Evolutionary conservation across 2,329 filamentous ascomycete genomes (phyloP).

Genomic region (Myriosclerotinia curreyana): DNA sequence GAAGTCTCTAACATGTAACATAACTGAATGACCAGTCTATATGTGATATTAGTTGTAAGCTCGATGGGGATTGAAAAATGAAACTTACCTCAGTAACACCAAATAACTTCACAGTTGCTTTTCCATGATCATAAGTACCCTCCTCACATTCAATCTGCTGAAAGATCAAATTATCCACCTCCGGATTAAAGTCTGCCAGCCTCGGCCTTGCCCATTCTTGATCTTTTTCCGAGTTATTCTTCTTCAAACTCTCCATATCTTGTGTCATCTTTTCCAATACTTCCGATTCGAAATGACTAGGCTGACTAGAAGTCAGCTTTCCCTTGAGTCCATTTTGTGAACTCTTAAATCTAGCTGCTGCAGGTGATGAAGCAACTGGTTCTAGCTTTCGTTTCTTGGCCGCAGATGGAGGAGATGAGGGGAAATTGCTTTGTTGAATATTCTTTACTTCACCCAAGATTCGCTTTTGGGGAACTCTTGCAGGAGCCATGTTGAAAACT

Average conservation of each 20-base stretch:
- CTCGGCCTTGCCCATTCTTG: slow-evolving; percentile 80
- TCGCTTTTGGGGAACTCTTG: slow-evolving; percentile 65
- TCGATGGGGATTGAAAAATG: not conserved
- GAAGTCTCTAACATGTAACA: slow-evolving; percentile 94
- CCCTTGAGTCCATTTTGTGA: slow-evolving; percentile 61
- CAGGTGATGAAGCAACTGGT: slow-evolving; percentile 50
- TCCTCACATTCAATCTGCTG: slow-evolving; percentile 96
- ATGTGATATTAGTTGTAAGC: slow-evolving; percentile 25
- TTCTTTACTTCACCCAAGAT: slow-evolving; percentile 67
- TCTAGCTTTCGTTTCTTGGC: slow-evolving; percentile 83
- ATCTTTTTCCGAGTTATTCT: slow-evolving; percentile 86
- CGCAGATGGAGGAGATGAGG: slow-evolving; percentile 49
- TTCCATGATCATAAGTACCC: slow-evolving; percentile 74
- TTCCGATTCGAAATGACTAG: slow-evolving; percentile 87
- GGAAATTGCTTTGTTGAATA: slow-evolving; percentile 50
- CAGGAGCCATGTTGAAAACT: slow-evolving; percentile 35
- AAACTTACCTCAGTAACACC: slow-evolving; percentile 75
- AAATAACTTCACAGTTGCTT: slow-evolving; percentile 82
- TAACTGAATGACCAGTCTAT: slow-evolving; percentile 76
- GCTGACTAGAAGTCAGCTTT: slow-evolving; percentile 69
- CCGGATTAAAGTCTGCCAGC: slow-evolving; percentile 58
- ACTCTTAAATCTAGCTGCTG: slow-evolving; percentile 56
- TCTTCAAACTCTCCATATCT: slow-evolving; percentile 81
- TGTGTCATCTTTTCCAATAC: slow-evolving; percentile 95
- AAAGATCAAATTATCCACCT: slow-evolving; percentile 73